phyloP scores from a whole-genome alignment of 108 stramenopile species.

The Fistulifera solaris region DNA sequence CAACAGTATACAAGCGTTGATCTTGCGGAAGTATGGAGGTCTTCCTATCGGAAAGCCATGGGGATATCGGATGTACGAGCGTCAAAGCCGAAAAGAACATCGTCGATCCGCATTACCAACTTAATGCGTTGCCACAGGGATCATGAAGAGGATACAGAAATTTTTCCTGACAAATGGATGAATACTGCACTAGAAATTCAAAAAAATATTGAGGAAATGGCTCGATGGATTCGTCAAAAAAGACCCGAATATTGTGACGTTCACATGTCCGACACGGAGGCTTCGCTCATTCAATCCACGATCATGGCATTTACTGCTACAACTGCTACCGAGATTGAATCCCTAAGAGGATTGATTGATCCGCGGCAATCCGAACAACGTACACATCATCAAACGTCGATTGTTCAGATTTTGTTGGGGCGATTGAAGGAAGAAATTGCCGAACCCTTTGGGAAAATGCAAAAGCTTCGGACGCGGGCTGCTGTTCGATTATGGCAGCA shows the following conservation, averaged over 20 bases:
- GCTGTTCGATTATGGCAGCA: slow-evolving; percentile 41
- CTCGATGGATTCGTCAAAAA: slow-evolving; percentile 32
- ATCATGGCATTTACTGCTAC: slow-evolving; percentile 75
- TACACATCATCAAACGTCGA: slow-evolving; percentile 48
- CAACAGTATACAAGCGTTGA: too few relatives aligned
- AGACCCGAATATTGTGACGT: slow-evolving; percentile 21
- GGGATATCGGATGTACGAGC: too few relatives aligned
- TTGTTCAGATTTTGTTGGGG: slow-evolving; percentile 56
- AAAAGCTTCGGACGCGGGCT: slow-evolving; percentile 39
- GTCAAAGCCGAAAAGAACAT: too few relatives aligned
- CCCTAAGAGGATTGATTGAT: slow-evolving; percentile 48
- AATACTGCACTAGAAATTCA: slow-evolving; percentile 35
- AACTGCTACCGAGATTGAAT: slow-evolving; percentile 72
- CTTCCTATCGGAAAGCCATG: too few relatives aligned
- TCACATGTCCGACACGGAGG: slow-evolving; percentile 57
- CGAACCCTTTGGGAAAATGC: slow-evolving; percentile 55
- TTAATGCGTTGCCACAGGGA: too few relatives aligned
- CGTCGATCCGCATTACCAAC: too few relatives aligned
- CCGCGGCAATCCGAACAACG: slow-evolving; percentile 6
- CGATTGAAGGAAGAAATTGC: slow-evolving; percentile 55
- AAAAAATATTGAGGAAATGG: slow-evolving; percentile 33
- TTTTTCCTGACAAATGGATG: slow-evolving; percentile 21
- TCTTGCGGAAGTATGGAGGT: too few relatives aligned
- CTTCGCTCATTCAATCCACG: slow-evolving; percentile 68
- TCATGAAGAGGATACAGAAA: too few relatives aligned